phyloP scores from a whole-genome alignment of 441 rosid genomes.

The Populus hybrid region DNA sequence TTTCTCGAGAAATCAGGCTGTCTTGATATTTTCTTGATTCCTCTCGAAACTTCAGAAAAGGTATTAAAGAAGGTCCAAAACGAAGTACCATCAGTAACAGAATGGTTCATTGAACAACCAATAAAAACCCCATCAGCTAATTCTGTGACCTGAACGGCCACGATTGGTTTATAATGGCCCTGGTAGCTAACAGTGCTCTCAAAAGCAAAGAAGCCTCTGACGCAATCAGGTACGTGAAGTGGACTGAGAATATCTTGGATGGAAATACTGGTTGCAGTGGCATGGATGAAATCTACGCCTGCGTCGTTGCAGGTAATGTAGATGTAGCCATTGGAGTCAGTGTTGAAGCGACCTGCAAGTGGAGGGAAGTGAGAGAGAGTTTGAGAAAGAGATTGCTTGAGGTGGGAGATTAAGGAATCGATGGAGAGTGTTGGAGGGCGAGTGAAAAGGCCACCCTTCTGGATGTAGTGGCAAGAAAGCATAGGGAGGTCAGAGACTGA shows the following conservation, averaged over 20 bases:
- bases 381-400: slow-evolving; percentile 58
- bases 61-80: slow-evolving; percentile 93
- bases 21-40: slow-evolving; percentile 47
- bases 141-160: slow-evolving; percentile 83
- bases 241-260: slow-evolving; percentile 45
- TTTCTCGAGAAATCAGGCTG: slow-evolving; percentile 63
- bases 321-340: slow-evolving; percentile 56
- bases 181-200: slow-evolving; percentile 66
- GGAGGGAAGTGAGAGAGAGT: slow-evolving; percentile 76
- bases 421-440: too few species aligned
- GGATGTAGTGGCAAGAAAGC: slow-evolving; percentile 96
- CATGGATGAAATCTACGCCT: slow-evolving; percentile 65
- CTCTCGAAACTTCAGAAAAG: slow-evolving; percentile 63
- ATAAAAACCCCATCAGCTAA: slow-evolving; percentile 72
- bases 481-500: slow-evolving; percentile 91
- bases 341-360: slow-evolving; percentile 75
- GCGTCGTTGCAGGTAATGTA: slow-evolving; percentile 69
- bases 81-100: slow-evolving; percentile 87
- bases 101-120: slow-evolving; percentile 72
- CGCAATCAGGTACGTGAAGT: slow-evolving; percentile 51
- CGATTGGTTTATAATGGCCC: slow-evolving; percentile 65
- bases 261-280: slow-evolving; percentile 40
- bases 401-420: slow-evolving; percentile 39
- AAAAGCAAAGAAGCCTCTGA: slow-evolving; percentile 66
- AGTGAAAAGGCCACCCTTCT: slow-evolving; percentile 70